Evolutionary conservation across 768 basidiomycete species (phyloP).

Genomic region (Brasilioporus rufonigricans): DNA sequence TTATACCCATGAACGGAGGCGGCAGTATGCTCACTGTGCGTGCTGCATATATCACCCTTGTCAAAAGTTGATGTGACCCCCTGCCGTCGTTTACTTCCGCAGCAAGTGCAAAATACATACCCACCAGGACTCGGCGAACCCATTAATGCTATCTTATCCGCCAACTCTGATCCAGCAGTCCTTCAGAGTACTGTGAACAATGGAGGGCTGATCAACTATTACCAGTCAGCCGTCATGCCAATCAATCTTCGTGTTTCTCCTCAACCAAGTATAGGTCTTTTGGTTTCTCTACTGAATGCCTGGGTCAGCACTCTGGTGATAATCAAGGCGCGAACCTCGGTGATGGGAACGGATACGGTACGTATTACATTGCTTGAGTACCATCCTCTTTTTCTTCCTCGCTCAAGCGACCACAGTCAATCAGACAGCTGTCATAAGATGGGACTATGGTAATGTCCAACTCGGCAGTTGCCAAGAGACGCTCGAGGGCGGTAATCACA

Average conservation of each 20-base stretch:
- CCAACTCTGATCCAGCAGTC: slow-evolving; percentile 67
- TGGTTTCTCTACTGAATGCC: slow-evolving; percentile 72
- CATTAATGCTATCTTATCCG: slow-evolving; percentile 78
- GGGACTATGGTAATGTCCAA: slow-evolving; percentile 76
- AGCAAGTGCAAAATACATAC: slow-evolving; percentile 57
- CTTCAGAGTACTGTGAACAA: slow-evolving; percentile 54
- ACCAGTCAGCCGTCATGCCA: slow-evolving; percentile 50
- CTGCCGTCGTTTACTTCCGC: slow-evolving; percentile 5
- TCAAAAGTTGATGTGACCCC: background rate
- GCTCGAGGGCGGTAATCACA: slow-evolving; percentile 81
- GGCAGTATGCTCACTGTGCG: slow-evolving; percentile 75
- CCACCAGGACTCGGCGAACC: slow-evolving; percentile 83
- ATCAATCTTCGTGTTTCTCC: background rate
- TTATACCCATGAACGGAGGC: slow-evolving; percentile 51
- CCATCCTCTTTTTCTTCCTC: background rate
- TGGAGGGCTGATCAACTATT: slow-evolving; percentile 83
- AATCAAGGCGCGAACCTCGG: slow-evolving; percentile 77
- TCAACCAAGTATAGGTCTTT: slow-evolving; percentile 45
- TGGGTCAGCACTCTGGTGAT: slow-evolving; percentile 75
- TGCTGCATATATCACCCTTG: background rate
- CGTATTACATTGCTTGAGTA: slow-evolving; percentile 24
- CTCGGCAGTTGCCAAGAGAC: slow-evolving; percentile 88
- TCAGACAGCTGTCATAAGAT: slow-evolving; percentile 81
- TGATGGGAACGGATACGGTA: slow-evolving; percentile 74
- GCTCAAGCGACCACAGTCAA: slow-evolving; percentile 48